Base-by-base conservation (phyloP, 257 asterid species). In the Knoxia roxburghii region DNA sequence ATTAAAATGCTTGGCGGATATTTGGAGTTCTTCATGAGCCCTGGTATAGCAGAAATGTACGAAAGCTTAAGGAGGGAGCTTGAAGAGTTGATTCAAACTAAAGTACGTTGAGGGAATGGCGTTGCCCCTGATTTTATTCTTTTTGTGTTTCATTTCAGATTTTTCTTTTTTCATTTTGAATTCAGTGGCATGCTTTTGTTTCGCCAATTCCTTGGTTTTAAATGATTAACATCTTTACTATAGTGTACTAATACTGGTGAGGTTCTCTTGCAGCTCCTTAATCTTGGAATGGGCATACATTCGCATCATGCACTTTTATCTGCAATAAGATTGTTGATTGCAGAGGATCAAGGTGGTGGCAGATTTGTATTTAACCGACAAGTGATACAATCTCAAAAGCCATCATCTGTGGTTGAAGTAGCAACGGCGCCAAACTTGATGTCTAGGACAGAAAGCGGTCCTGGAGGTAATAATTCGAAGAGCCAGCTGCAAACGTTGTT, bases 381-480 rank as follows among this genome's bases (percentile, higher is more conserved):
- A 78, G 43, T 73, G 30, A 63, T 75, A 43, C 78, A 43, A 37
- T 78, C 76, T 32, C 64, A 86, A 64, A 81, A 57, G 72, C 85
- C 81, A 69, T 57, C 72, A 26, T 37, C 61, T 54, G 50, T 72
- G 48, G 75, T 9, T 37, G 41, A 85, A 54, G n/a, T 74, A 69
- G 61, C 74, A 23, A 62, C 78, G 51, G 68, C 75, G 24, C 84
- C 86, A 14, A 74, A 71, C 66, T 29, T 52, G 10, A 9, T 45
- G 27, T 71, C 75, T 61, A 78, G 79, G 57, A 66, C 79, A 26
- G 95, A 82, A 68, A 84, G 90, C 62, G 95, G 95, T 39, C 95
- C 97, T 0, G 97, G 99, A 27, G 99, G 97, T 43, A 96, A 94
- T 72, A 94, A 94, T 80, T 66, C 97, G 5, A 94, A 94, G 84